phyloP scores from a whole-genome alignment of 805 yeast genomes.

The Sporopachydermia lactativora region DNA sequence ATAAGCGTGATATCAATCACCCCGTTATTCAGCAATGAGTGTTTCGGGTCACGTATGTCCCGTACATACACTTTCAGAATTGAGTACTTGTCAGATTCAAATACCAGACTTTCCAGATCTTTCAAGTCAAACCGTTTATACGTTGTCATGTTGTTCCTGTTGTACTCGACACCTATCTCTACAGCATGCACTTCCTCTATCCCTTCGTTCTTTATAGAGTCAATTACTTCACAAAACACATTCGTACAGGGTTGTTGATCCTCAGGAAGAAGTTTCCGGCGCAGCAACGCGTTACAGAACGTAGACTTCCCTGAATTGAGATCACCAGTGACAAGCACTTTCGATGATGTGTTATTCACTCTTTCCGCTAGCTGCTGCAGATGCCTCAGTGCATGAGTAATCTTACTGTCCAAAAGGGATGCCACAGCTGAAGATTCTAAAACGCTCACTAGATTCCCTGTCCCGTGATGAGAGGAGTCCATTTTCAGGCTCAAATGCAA shows the following conservation, averaged over 20 bases:
- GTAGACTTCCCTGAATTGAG: slow-evolving; percentile 94
- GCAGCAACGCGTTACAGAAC: slow-evolving; percentile 79
- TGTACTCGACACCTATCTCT: slow-evolving; percentile 27
- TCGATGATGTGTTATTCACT: slow-evolving; percentile 82
- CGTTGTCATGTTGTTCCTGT: slow-evolving; percentile 45
- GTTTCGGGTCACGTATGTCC: slow-evolving; percentile 52
- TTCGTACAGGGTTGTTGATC: slow-evolving; percentile 98
- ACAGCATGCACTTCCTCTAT: slow-evolving; percentile 92
- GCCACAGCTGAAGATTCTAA: slow-evolving; percentile 61
- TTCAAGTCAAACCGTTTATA: slow-evolving; percentile 40
- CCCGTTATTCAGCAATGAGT: slow-evolving; percentile 73
- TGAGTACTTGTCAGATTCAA: slow-evolving; percentile 55
- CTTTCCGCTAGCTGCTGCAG: slow-evolving; percentile 61
- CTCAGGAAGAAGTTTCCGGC: slow-evolving; percentile 72
- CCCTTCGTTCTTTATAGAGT: slow-evolving; percentile 60
- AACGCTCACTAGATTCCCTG: slow-evolving; percentile 31
- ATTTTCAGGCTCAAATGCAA: slow-evolving; percentile 49
- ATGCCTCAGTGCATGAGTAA: slow-evolving; percentile 52
- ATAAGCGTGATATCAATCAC: slow-evolving; percentile 83
- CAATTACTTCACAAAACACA: slow-evolving; percentile 89
- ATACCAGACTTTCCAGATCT: slow-evolving; percentile 56
- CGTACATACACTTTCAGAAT: slow-evolving; percentile 70
- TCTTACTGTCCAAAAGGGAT: slow-evolving; percentile 52
- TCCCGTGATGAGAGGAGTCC: slow-evolving; percentile 22
- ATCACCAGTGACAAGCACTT: slow-evolving; percentile 94